Conservation (phyloP, 2,329 filamentous ascomycete genomes). For the Setomelanomma holmii region DNA sequence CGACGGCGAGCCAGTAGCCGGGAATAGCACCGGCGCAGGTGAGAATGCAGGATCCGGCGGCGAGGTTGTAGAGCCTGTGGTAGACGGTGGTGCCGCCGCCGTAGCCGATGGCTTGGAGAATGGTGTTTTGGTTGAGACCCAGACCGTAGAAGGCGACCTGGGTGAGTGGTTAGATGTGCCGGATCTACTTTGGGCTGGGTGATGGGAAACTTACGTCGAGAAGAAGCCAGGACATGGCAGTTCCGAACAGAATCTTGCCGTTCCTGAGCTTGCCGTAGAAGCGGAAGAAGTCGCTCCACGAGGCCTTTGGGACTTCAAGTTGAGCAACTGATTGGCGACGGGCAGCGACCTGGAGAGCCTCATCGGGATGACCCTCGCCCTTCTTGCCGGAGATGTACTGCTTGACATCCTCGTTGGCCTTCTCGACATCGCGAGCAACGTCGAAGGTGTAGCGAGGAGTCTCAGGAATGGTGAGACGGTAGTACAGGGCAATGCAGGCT, state of each 20-base stretch:
- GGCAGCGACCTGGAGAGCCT: conserved; percentile 67
- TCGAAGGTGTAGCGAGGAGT: conserved; percentile 53
- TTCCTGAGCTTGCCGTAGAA: conserved; percentile 78
- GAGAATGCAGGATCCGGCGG: conserved; percentile 79
- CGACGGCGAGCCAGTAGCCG: conserved; percentile 71
- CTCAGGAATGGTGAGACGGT: conserved; percentile 53
- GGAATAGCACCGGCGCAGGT: conserved; percentile 80
- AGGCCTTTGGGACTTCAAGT: conserved; percentile 72
- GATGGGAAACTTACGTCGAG: conserved; percentile 59
- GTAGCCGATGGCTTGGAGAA: conserved; percentile 74
- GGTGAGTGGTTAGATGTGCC: background rate
- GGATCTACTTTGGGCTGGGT: background rate
- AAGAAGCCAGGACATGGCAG: conserved; percentile 75
- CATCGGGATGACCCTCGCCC: conserved; percentile 69
- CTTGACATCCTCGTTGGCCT: conserved; percentile 72
- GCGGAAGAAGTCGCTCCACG: conserved; percentile 72
- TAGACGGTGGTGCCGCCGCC: conserved; percentile 70
- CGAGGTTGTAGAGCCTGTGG: conserved; percentile 73
- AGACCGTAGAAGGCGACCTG: conserved; percentile 53
- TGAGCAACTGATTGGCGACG: conserved; percentile 61
- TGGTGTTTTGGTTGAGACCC: conserved; percentile 76
- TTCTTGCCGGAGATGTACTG: conserved; percentile 74
- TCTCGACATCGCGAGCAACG: conserved; percentile 49
- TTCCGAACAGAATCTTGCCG: conserved; percentile 75
- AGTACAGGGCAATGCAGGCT: conserved; percentile 51